Base-by-base conservation (phyloP, 1,139 yeast species). In the Zygoascus sp. region DNA sequence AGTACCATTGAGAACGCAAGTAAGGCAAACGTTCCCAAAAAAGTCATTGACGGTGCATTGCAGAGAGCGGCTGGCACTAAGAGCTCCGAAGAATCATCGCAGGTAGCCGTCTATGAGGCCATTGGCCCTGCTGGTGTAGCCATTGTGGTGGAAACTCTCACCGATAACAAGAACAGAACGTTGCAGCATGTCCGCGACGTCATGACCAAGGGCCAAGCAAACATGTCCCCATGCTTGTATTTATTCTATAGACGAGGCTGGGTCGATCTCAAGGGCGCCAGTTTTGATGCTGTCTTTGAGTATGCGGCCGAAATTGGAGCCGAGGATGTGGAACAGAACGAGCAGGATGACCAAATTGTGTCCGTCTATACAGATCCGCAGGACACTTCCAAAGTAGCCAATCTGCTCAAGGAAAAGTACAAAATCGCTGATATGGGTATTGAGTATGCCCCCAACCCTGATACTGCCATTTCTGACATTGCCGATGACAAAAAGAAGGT, bases 81-180 rank as follows among this genome's bases (percentile, higher is more conserved):
- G 61, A 67, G 66, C 36, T 61, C 60, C 23, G 65, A 68, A 13
- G 60, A 53, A 19, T 43, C 47, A 20, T 69, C 74, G 21, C 81
- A 76, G 43, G 65, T 73, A 13, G 79, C 76, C 27, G 54, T 77
- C n/a, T 92, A 90, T 65, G 98, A 92, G 63, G 96, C 92, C 20
- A 72, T 89, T 66, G 97, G 94, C 0, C 96, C 97, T 0, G 95
- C 90, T 2, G 96, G 96, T 0, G 87, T 86, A 2, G 88, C 96
- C 0, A 73, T 89, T 45, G 77, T 92, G 4, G 78, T 89, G 7
- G 96, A 87, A 59, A 90, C 95, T 0, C 72, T 81, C 45, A 90
- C 97, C 0, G 97, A 90, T 64, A 92, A 88, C 65, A 87, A 85
- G 64, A 81, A 85, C 48, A 72, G 97, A 47, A 83, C 97, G 0